Conservation (phyloP, 805 yeast genomes). For the Yamadazyma akitaensis region DNA sequence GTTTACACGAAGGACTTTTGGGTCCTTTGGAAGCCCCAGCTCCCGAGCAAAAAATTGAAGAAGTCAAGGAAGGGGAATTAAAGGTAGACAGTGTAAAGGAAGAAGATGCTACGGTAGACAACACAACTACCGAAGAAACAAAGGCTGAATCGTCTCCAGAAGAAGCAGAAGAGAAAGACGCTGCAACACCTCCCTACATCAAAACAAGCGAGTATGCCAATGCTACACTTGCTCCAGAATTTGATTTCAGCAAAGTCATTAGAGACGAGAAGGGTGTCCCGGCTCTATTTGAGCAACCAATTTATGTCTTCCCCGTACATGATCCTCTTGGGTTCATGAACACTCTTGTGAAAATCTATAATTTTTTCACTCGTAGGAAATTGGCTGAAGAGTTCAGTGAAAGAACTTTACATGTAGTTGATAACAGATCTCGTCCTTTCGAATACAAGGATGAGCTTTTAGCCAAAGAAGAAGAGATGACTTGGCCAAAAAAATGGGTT, state of each 20-base stretch:
- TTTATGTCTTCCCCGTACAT: slow-evolving; percentile 71
- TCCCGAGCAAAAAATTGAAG: slow-evolving; percentile 14
- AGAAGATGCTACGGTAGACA: too few relatives aligned
- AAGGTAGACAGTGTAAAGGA: slow-evolving; percentile 1
- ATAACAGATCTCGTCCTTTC: slow-evolving; percentile 55
- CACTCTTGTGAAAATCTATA: slow-evolving; percentile 70
- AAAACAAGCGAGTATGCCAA: slow-evolving; percentile 52
- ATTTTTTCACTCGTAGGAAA: slow-evolving; percentile 74
- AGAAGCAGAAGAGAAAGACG: slow-evolving; percentile 24
- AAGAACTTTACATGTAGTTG: slow-evolving; percentile 50
- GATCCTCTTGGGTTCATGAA: slow-evolving; percentile 75
- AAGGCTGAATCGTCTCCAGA: slow-evolving; percentile 9
- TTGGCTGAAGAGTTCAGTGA: slow-evolving; percentile 64
- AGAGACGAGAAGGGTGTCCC: slow-evolving; percentile 44
- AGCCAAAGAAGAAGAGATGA: slow-evolving; percentile 64
- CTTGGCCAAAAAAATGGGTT: slow-evolving; percentile 89
- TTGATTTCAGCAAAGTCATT: slow-evolving; percentile 35
- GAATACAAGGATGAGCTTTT: slow-evolving; percentile 38
- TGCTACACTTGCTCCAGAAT: slow-evolving; percentile 59
- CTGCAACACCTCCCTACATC: slow-evolving; percentile 52
- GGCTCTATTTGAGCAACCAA: slow-evolving; percentile 70
- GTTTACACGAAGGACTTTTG: slow-evolving; percentile 89
- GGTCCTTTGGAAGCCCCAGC: slow-evolving; percentile 66
- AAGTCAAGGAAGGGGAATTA: slow-evolving; percentile 17
- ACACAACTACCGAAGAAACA: background rate